These are phyloP conservation scores for Fusarium cyanostomum DNA, from an alignment of 2,329 filamentous ascomycete genomes.

Conservation along the genomic window DNA sequence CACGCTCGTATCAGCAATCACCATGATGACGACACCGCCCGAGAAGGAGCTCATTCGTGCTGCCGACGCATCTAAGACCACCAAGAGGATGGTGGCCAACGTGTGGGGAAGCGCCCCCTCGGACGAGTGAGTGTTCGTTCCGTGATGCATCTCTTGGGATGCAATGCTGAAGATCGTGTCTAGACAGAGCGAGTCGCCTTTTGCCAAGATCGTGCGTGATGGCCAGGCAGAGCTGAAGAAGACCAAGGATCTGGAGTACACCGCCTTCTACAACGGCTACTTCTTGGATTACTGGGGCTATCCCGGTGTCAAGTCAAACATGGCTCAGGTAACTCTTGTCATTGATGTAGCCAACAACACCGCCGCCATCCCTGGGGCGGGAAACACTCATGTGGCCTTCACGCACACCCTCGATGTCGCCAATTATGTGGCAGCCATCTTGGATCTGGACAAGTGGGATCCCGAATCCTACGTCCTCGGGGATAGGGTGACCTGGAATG, in stretches of 20 bases:
- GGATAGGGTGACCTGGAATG: constrained; percentile 54
- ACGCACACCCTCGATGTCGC: constrained; percentile 57
- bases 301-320: not conserved
- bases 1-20: constrained; percentile 55
- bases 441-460: constrained; percentile 57
- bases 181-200: not conserved
- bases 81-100: constrained; percentile 55
- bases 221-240: not conserved
- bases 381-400: not conserved
- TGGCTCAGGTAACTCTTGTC: constrained; percentile 30
- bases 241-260: constrained; percentile 1
- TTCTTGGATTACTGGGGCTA: constrained; percentile 8
- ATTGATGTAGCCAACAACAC: constrained; percentile 51
- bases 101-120: constrained; percentile 49
- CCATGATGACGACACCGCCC: constrained; percentile 37
- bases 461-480: constrained; percentile 48
- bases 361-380: not conserved
- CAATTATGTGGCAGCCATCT: constrained; percentile 52
- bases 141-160: not conserved
- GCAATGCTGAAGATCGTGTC: not conserved
- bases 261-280: not conserved
- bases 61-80: constrained; percentile 50
- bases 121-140: not conserved
- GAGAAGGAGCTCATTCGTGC: constrained; percentile 54
- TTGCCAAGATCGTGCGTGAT: not conserved